Percentiles rank a stretch among this genome's conserved stretches.
Conservation (phyloP, 73 alveolate genomes). For the Paramecium primaurelia region DNA sequence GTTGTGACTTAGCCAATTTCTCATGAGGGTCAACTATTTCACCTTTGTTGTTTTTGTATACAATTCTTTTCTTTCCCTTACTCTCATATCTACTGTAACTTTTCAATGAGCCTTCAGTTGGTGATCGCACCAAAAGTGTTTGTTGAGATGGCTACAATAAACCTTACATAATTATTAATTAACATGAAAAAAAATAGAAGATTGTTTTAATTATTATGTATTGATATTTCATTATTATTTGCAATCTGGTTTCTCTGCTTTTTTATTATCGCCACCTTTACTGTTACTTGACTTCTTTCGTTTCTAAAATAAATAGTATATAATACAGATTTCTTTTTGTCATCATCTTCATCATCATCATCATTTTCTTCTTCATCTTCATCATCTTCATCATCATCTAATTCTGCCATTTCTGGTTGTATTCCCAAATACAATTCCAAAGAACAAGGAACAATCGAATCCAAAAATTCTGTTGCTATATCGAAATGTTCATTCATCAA, state of each 20-base stretch:
- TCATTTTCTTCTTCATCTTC: constrained; percentile 43
- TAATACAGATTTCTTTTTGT: constrained; percentile 17
- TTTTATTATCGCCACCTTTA: neutral
- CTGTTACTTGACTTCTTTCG: neutral
- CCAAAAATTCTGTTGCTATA: constrained; percentile 85
- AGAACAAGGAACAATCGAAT: constrained; percentile 91
- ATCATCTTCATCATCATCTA: constrained; percentile 63
- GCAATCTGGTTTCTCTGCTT: neutral
- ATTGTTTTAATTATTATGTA: neutral
- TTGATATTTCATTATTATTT: neutral
- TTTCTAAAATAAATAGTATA: neutral
- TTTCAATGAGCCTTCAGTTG: constrained; percentile 43
- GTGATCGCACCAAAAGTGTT: neutral
- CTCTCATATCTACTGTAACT: neutral
- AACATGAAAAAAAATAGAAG: neutral
- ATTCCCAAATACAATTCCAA: constrained; percentile 90
- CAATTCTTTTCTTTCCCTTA: neutral
- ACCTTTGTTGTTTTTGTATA: neutral
- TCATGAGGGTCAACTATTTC: constrained; percentile 7
- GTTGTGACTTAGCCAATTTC: neutral
- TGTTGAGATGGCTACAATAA: neutral
- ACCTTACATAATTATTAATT: neutral
- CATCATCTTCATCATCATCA: constrained; percentile 48
- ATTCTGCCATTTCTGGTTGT: constrained; percentile 72
- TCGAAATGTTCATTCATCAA: constrained; percentile 68